phyloP scores from a whole-genome alignment of 2,329 filamentous ascomycete genomes.

The Cephalotrichum gorgonifer region DNA sequence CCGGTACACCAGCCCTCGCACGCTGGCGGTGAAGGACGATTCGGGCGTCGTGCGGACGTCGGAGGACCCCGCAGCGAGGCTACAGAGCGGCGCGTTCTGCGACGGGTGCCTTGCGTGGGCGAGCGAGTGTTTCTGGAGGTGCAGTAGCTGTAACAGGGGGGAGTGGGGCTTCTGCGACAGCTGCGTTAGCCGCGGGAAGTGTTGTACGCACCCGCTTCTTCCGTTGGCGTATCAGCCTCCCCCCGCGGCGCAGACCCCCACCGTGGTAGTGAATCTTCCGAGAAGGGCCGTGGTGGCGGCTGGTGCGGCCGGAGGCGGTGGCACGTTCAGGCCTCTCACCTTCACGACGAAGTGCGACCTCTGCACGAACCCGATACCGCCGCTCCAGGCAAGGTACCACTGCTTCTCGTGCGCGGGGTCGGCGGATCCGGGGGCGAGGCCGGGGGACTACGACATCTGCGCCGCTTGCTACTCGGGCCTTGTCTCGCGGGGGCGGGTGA shows the following conservation, averaged over 20 bases:
- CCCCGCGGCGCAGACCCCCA: conserved; percentile 29
- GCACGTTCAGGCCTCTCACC: conserved; percentile 55
- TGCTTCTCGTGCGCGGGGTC: conserved; percentile 62
- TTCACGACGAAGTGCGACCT: conserved; percentile 72
- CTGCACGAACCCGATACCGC: conserved; percentile 62
- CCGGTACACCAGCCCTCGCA: conserved; percentile 42
- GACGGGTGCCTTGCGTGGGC: conserved; percentile 61
- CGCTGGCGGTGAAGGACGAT: conserved; percentile 29
- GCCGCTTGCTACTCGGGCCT: conserved; percentile 64
- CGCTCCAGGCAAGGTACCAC: conserved; percentile 63
- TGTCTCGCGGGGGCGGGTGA: conserved; percentile 53
- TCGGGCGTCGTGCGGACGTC: conserved; percentile 39
- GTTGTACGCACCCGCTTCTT: conserved; percentile 72
- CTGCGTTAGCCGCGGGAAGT: conserved; percentile 73
- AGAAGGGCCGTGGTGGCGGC: conserved; percentile 35
- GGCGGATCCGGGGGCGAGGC: conserved; percentile 29
- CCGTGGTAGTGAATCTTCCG: conserved; percentile 20
- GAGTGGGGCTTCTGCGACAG: conserved; percentile 91
- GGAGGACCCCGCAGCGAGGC: conserved; percentile 55
- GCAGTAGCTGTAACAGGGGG: conserved; percentile 75
- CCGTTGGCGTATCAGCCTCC: conserved; percentile 55
- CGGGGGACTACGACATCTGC: conserved; percentile 84
- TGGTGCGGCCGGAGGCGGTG: conserved; percentile 33
- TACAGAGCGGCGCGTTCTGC: conserved; percentile 80
- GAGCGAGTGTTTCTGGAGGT: conserved; percentile 85